Base-by-base conservation (phyloP, 345 rosid genomes). In the Odontarrhena argentea region DNA sequence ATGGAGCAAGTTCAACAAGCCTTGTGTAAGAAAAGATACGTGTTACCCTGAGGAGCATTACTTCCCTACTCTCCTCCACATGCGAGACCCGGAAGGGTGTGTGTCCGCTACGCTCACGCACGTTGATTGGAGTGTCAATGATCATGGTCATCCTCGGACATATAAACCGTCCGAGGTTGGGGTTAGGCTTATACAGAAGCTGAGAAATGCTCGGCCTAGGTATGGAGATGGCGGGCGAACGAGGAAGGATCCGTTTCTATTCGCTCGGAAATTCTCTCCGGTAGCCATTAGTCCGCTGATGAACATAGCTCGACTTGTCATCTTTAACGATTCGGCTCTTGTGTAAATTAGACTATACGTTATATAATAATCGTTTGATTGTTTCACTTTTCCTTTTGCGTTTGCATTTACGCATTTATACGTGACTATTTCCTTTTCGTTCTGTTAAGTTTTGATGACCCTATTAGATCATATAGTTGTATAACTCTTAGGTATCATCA, bases 21-120 rank as follows among this genome's bases (percentile, higher is more conserved):
- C 82, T 40, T 91, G 97, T 60, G 36, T 65, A 71, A 56, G 63
- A 28, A 2, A 24, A 48, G 76, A 79, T 66, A 58, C 76, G 47
- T 88, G 96, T 70, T 88, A 84, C 66, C 96, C 92, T 0, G 88
- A 84, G 49, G 87, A 86, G 67, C 72, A 79, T 76, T 88, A 86
- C 80, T 88, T 91, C 43, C 81, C 94, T 45, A 86, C 97, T 36
- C 85, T 88, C 9, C 7, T 91, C 34, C 66, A 82, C 78, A 77
- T 83, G 87, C 64, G 28, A 30, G 88, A 85, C 53, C 85, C 85
- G 36, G 61, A 76, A 9, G 82, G 88, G 18, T 40, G 76, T 12
- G 79, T 80, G 13, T 76, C 84, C 0, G 84, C 86, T 10, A 85
- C 96, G 41, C 78, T 91, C 51, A 91, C 96, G 1, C 87, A 84